Evolutionary conservation across 2,329 filamentous ascomycete genomes (phyloP).

Genomic region (Fusarium longipes): DNA sequence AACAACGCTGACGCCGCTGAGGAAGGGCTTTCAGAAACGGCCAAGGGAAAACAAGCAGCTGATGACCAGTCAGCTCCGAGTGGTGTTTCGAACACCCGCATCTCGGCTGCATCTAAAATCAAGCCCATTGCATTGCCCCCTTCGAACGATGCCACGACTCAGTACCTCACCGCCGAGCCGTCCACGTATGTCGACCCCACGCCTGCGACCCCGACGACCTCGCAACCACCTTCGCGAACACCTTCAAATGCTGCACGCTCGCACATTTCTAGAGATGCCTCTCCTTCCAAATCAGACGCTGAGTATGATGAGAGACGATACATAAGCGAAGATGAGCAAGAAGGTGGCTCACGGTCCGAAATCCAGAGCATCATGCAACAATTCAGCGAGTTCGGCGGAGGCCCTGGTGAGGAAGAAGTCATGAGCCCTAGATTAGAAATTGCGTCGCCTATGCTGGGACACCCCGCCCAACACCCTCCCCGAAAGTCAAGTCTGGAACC

Average conservation of each 20-base stretch:
- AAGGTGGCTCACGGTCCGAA: constrained; percentile 80
- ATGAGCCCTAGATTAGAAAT: constrained; percentile 91
- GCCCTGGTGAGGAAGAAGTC: constrained; percentile 81
- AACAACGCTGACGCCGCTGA: constrained; percentile 6
- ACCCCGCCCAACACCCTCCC: constrained; percentile 77
- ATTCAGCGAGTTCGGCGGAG: constrained; percentile 80
- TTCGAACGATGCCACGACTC: constrained; percentile 51
- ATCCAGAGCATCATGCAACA: constrained; percentile 99
- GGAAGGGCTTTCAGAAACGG: constrained; percentile 22
- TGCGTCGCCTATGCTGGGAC: constrained; percentile 80
- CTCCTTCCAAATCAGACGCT: constrained; percentile 65
- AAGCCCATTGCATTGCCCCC: constrained; percentile 58
- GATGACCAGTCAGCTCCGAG: constrained; percentile 23
- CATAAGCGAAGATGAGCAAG: constrained; percentile 71
- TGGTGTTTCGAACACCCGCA: constrained; percentile 50
- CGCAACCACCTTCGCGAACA: constrained; percentile 68
- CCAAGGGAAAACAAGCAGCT: constrained; percentile 45
- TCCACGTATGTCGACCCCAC: constrained; percentile 67
- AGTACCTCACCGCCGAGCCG: constrained; percentile 62
- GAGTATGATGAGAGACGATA: constrained; percentile 68
- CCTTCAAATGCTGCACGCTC: constrained; percentile 66
- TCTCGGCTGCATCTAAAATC: constrained; percentile 61
- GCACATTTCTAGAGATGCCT: constrained; percentile 57
- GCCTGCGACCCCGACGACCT: constrained; percentile 65
- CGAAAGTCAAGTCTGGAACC: constrained; percentile 89